Evolutionary conservation across 352 stramenopile genomes (phyloP).

Genomic region (Globisporangium lucens): DNA sequence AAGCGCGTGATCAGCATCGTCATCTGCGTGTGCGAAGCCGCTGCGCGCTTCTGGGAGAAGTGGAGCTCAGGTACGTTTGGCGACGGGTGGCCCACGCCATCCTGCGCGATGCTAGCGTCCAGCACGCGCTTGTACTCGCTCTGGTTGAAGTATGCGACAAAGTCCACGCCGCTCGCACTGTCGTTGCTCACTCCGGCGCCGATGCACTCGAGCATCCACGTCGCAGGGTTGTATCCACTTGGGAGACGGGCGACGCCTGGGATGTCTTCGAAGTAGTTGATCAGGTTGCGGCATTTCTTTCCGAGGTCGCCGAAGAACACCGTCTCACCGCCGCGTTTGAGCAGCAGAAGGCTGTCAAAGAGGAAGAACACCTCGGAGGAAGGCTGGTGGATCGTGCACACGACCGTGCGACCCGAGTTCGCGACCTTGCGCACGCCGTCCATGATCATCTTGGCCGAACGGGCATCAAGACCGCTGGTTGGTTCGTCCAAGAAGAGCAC

Average conservation of each 20-base stretch:
- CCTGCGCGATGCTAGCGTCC: background rate
- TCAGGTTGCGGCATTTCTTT: conserved; percentile 13
- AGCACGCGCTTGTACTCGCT: conserved; percentile 4
- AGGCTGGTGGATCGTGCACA: conserved; percentile 92
- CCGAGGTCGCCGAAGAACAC: conserved; percentile 30
- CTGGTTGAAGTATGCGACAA: conserved; percentile 8
- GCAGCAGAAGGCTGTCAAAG: conserved; percentile 78
- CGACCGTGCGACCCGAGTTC: conserved; percentile 38
- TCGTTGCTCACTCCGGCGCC: conserved; percentile 36
- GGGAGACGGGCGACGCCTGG: conserved; percentile 13
- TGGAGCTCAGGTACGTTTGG: background rate
- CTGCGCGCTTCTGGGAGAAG: conserved; percentile 2
- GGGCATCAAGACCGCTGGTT: conserved; percentile 83
- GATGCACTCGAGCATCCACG: conserved; percentile 78
- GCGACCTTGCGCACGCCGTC: conserved; percentile 81
- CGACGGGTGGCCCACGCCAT: background rate
- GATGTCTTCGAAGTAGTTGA: conserved; percentile 29
- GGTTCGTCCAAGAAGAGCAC: conserved; percentile 82
- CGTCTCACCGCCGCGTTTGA: conserved; percentile 39
- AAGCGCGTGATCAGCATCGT: background rate
- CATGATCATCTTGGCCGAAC: conserved; percentile 72
- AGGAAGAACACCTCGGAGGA: conserved; percentile 78
- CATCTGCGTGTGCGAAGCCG: background rate
- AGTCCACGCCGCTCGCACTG: background rate
- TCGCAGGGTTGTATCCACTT: conserved; percentile 64